Evolutionary conservation across 2,329 filamentous ascomycete species (phyloP).

Genomic region (Botrytis tulipae): DNA sequence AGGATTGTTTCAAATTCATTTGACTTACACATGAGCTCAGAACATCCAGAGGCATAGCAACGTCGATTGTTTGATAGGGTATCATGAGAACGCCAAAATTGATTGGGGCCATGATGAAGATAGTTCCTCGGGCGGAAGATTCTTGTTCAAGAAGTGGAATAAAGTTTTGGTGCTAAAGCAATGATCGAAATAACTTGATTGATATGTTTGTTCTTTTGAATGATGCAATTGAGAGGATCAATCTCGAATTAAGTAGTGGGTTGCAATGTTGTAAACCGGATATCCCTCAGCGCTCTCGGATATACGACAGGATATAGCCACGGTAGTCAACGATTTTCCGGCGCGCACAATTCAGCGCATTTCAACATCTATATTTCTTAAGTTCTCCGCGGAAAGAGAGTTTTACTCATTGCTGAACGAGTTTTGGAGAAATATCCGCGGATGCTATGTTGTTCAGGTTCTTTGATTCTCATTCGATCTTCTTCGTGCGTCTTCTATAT

Average conservation of each 20-base stretch:
- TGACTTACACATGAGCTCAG: conserved; percentile 27
- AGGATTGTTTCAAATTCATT: not conserved
- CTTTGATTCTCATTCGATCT: not conserved
- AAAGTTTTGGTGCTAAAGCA: not conserved
- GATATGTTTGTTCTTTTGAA: not conserved
- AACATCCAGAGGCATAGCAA: conserved; percentile 33
- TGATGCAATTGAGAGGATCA: not conserved
- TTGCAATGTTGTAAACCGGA: not conserved
- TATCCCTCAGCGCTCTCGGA: not conserved
- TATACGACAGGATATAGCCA: conserved; percentile 12
- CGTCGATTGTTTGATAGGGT: conserved; percentile 34
- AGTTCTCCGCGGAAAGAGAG: not conserved
- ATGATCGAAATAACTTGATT: not conserved
- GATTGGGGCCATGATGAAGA: conserved; percentile 30
- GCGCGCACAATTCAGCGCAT: too few species aligned
- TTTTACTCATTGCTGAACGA: not conserved
- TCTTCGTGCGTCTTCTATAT: too few species aligned
- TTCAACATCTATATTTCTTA: too few species aligned
- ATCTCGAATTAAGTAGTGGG: not conserved
- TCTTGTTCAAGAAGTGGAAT: not conserved
- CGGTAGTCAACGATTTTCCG: not conserved
- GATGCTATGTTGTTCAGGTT: not conserved
- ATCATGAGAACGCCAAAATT: conserved; percentile 34
- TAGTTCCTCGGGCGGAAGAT: not conserved
- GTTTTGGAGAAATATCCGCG: not conserved